Conservation (phyloP, 352 stramenopile species). For the Phytophthora rubi region DNA sequence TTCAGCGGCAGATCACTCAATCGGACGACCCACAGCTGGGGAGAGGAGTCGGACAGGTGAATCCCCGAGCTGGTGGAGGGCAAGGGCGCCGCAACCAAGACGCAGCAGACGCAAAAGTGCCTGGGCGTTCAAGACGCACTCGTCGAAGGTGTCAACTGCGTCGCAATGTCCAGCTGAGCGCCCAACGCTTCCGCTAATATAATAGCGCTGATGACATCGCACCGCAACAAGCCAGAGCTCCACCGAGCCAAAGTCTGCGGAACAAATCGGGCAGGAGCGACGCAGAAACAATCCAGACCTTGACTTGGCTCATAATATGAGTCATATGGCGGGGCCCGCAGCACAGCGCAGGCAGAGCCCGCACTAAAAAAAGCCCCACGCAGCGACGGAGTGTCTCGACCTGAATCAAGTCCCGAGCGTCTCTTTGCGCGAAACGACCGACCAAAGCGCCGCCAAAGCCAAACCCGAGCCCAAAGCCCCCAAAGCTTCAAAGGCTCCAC, state of each 20-base stretch:
- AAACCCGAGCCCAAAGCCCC: background rate
- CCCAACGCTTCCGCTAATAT: background rate
- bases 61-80: constrained; percentile 24
- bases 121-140: background rate
- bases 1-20: constrained; percentile 25
- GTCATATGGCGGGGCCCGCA: constrained; percentile 17
- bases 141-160: constrained; percentile 3
- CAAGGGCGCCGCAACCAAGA: constrained; percentile 8
- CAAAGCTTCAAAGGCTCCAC: background rate
- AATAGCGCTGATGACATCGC: no score
- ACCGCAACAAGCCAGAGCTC: background rate
- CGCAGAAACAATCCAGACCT: constrained; percentile 43
- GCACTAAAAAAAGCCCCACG: background rate
- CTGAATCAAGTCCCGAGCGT: constrained; percentile 29
- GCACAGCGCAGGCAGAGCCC: background rate
- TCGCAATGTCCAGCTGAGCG: background rate
- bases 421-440: constrained; percentile 37
- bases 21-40: constrained; percentile 28
- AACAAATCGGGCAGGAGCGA: constrained; percentile 36
- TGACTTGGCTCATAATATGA: constrained; percentile 23
- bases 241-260: background rate
- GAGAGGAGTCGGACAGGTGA: constrained; percentile 18
- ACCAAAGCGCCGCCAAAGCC: constrained; percentile 11
- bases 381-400: constrained; percentile 14
- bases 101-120: background rate